Conservation (phyloP, 2,329 filamentous ascomycete species). For the Pseudogymnoascus sp. region DNA sequence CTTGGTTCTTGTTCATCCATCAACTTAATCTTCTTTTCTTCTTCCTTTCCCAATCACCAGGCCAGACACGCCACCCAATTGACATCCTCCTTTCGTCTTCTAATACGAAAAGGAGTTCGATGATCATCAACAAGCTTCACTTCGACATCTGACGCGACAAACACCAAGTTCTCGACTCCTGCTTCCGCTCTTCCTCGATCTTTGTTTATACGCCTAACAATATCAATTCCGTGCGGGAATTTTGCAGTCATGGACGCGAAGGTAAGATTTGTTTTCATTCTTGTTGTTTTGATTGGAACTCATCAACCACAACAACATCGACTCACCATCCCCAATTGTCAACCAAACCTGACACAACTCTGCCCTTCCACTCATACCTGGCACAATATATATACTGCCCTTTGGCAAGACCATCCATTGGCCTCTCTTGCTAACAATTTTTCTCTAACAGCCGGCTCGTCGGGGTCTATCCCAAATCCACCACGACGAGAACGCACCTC, state of each 20-base stretch:
- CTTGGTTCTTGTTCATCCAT: conserved; percentile 1
- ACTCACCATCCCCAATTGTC: background rate
- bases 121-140: conserved; percentile 5
- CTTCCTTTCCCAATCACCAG: background rate
- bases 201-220: background rate
- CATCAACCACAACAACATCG: conserved; percentile 1
- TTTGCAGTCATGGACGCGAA: conserved; percentile 33
- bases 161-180: background rate
- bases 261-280: conserved; percentile 26
- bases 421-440: conserved; percentile 21
- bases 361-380: conserved; percentile 16
- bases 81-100: background rate
- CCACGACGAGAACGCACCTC: conserved; percentile 61
- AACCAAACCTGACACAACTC: conserved; percentile 15
- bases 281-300: background rate
- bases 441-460: conserved; percentile 56
- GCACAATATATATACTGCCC: background rate
- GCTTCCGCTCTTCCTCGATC: background rate
- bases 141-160: background rate
- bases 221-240: background rate
- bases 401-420: background rate
- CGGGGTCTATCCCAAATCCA: conserved; percentile 49
- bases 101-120: background rate
- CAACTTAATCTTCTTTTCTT: background rate
- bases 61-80: background rate